Evolutionary conservation across 129 eudicot genomes (phyloP).

Genomic region (Flaveria sonorensis): DNA sequence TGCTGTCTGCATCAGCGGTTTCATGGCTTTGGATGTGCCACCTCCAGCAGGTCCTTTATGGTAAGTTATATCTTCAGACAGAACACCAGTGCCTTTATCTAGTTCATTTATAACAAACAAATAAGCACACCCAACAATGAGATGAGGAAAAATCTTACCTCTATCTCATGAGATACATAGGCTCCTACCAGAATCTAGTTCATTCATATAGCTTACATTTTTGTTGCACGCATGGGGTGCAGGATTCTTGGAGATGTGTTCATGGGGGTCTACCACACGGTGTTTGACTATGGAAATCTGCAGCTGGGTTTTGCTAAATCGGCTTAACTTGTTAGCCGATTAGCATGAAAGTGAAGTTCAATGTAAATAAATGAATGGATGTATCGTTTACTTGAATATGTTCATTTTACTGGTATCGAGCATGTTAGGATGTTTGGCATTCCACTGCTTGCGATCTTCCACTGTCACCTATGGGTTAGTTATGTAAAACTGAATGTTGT

Average conservation of each 20-base stretch:
- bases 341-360: conserved; percentile 25
- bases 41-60: conserved; percentile 87
- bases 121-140: no score
- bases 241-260: conserved; percentile 98
- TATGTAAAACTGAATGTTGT: background rate
- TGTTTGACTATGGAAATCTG: conserved; percentile 81
- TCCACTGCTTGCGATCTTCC: background rate
- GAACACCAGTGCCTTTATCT: background rate
- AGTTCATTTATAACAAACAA: background rate
- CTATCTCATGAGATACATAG: no score
- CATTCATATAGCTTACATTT: background rate
- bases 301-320: conserved; percentile 84
- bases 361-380: conserved; percentile 31
- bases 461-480: conserved; percentile 5
- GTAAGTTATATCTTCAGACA: conserved; percentile 41
- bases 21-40: conserved; percentile 78
- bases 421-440: conserved; percentile 23
- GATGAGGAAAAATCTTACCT: no score
- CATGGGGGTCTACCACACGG: conserved; percentile 94
- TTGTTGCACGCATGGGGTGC: conserved; percentile 19
- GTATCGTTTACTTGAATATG: conserved; percentile 21
- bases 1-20: conserved; percentile 74
- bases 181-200: no score
- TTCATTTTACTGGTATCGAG: background rate
- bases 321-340: conserved; percentile 40